Conservation (phyloP, 2,329 filamentous ascomycete genomes). For the Microdochium trichocladiopsis region DNA sequence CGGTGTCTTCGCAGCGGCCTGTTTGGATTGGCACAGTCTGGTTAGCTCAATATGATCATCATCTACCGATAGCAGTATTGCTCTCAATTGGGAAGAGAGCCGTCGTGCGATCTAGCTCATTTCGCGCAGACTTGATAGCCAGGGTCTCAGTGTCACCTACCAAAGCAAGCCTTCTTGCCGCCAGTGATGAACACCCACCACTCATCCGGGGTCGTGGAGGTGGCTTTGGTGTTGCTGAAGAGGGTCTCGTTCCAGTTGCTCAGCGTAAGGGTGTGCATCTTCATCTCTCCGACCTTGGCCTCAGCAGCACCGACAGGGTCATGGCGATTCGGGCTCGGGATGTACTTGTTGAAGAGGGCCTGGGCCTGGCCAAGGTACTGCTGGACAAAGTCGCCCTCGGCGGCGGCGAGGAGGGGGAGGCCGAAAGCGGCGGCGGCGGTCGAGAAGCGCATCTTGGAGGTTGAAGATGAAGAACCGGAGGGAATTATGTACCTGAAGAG, state of each 20-base stretch:
- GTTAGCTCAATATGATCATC: background rate
- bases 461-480: background rate
- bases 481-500: background rate
- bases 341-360: conserved; percentile 42
- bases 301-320: conserved; percentile 36
- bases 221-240: conserved; percentile 51
- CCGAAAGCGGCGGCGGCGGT: conserved; percentile 38
- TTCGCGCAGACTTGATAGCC: too few species aligned
- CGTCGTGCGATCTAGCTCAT: too few species aligned
- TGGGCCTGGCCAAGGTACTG: conserved; percentile 55
- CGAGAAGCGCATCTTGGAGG: conserved; percentile 50
- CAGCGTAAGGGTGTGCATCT: conserved; percentile 54
- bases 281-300: conserved; percentile 41
- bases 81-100: too few species aligned
- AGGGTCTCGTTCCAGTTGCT: conserved; percentile 66
- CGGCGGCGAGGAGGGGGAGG: conserved; percentile 48
- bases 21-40: background rate
- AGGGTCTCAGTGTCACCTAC: conserved; percentile 27
- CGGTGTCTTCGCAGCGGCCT: conserved; percentile 59
- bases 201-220: conserved; percentile 58
- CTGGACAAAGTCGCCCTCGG: conserved; percentile 47
- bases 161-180: conserved; percentile 71
- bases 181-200: conserved; percentile 72
- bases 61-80: too few species aligned
- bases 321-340: conserved; percentile 38